phyloP scores from a whole-genome alignment of 2,329 filamentous ascomycete genomes.

The Penicillium digitatum region DNA sequence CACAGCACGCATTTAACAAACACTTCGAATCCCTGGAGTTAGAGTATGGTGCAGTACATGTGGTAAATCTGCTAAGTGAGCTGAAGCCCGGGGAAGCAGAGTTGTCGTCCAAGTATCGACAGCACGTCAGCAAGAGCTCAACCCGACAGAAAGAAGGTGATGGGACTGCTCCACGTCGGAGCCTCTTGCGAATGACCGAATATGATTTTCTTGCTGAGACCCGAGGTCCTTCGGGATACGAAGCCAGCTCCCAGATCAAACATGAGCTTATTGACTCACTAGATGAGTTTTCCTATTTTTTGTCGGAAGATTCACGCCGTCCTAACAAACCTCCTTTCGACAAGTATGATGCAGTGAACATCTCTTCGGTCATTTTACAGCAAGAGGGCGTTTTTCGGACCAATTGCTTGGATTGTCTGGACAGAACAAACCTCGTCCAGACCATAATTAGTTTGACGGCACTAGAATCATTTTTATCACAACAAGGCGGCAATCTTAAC shows the following conservation, averaged over 20 bases:
- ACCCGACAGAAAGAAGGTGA: constrained; percentile 58
- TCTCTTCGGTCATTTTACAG: constrained; percentile 68
- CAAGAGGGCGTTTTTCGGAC: constrained; percentile 95
- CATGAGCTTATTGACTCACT: constrained; percentile 73
- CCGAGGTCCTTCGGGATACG: constrained; percentile 78
- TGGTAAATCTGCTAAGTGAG: constrained; percentile 90
- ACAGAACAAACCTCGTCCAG: constrained; percentile 93
- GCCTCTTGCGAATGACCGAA: constrained; percentile 74
- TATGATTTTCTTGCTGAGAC: constrained; percentile 98
- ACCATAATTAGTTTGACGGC: constrained; percentile 94
- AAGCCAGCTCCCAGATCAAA: constrained; percentile 81
- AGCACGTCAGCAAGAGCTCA: constrained; percentile 70
- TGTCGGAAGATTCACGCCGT: constrained; percentile 67
- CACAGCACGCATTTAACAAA: constrained; percentile 90
- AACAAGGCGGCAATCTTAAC: constrained; percentile 64
- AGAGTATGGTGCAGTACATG: constrained; percentile 83
- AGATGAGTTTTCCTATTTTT: constrained; percentile 86
- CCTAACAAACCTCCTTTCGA: constrained; percentile 37
- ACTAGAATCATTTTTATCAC: constrained; percentile 74
- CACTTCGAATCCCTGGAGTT: constrained; percentile 86
- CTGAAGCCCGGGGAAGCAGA: constrained; percentile 83
- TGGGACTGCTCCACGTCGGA: constrained; percentile 59
- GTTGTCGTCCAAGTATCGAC: constrained; percentile 72
- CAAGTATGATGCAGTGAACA: constrained; percentile 40
- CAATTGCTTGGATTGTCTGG: constrained; percentile 93